These are phyloP conservation scores for Syncephalis plumigaleata DNA, from an alignment of 371 early-diverging fungal species.

Conservation along the genomic window DNA sequence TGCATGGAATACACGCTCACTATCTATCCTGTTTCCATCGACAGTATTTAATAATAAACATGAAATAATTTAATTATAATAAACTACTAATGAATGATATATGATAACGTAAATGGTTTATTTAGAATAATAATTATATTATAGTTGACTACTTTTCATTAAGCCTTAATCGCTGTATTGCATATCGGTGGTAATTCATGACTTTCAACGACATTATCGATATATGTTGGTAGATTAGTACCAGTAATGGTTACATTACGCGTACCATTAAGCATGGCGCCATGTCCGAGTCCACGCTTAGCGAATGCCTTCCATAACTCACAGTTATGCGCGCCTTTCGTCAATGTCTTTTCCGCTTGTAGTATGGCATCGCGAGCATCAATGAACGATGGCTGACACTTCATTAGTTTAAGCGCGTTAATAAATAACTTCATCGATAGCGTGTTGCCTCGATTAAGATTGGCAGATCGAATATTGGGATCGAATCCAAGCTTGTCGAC, in stretches of 20 bases:
- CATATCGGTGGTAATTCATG: too few species aligned
- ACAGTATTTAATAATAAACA: too few species aligned
- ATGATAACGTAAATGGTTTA: too few species aligned
- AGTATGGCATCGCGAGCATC: conserved; percentile 66
- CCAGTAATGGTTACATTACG: conserved; percentile 43
- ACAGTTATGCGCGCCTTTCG: conserved; percentile 60
- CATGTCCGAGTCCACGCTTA: conserved; percentile 70
- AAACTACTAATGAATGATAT: too few species aligned
- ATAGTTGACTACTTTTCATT: too few species aligned
- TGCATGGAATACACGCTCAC: too few species aligned
- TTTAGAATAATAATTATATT: too few species aligned
- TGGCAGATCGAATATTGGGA: conserved; percentile 13
- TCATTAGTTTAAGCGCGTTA: conserved; percentile 84
- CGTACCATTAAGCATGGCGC: conserved; percentile 16
- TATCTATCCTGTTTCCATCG: too few species aligned
- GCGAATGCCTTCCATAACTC: conserved; percentile 75
- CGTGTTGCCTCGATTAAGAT: conserved; percentile 45
- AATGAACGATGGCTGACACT: conserved; percentile 71
- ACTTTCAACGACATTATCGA: conserved; percentile 19
- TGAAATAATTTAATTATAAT: too few species aligned
- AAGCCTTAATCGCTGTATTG: too few species aligned
- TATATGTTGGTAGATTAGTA: conserved; percentile 73
- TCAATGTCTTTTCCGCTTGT: conserved; percentile 55
- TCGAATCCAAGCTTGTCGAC: conserved; percentile 50
- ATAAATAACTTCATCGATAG: conserved; percentile 72